Base-by-base conservation (phyloP, 805 yeast genomes). In the Kluyveromyces wickerhamii region DNA sequence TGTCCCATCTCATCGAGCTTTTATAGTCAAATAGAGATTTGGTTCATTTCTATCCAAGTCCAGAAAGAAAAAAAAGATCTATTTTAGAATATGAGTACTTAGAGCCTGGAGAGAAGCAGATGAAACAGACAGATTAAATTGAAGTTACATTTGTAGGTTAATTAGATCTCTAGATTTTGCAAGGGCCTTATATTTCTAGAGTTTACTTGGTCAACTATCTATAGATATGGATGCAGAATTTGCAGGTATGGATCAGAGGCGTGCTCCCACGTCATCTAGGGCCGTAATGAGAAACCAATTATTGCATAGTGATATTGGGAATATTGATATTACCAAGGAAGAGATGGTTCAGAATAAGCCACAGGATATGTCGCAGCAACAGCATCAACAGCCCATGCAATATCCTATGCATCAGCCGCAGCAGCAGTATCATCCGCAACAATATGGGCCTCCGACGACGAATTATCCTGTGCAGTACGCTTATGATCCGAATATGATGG, bases 241-340 rank as follows among this genome's bases (percentile, higher is more conserved):
- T 41, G 44, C 54, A 10, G 43, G 57, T 4, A 39, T 53, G 16
- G 43, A 38, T 16, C 36, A 38, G 32, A 31, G 40, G 10, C 33
- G 29, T 19, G 22, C 13, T 11, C 32, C 26, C 5, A 4, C 13
- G 18, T 23, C 38, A 14, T 28, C 36, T 9, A 41, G 31, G 24
- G 49, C 39, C 5, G 42, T 44, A 29, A 35, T 60, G 37, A 44
- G 69, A 39, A 62, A 53, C 35, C 63, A 62, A 40, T 50, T 65
- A 12, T 41, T 69, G 19, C 60, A 55, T 21, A 51, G 43, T 30
- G 65, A 64, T 17, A 48, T 63, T 8, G 75, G 72, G 0, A 56
- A 48, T 39, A 69, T 72, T 20, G 74, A 71, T 39, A 54, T 71
- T 10, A 41, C 63, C 11, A 44, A 65, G 11, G 75, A 71, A 42